Evolutionary conservation across 371 early-diverging fungal genomes (phyloP), one percentile per base, ranked within the genome.

Genomic region (Mortierella sp.): DNA sequence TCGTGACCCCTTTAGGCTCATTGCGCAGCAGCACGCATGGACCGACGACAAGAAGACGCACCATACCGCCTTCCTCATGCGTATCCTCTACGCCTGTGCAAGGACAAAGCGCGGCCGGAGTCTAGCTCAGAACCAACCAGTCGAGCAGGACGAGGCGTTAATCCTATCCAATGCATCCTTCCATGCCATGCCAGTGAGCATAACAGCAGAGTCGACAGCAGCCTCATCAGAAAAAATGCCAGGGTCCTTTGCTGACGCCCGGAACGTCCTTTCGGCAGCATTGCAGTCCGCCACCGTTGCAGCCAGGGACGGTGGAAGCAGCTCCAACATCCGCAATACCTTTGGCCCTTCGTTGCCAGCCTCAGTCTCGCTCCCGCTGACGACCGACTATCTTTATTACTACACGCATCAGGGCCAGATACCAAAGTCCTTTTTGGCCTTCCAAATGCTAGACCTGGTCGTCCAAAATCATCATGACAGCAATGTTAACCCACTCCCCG

Each of bases 361-460:
- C 3, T 14, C 52, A 31, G 19, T 70, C 26, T 57, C 57, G 2
- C 23, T 23, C n/a, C 64, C 60, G 1, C 31, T 60, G 41, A 55
- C 71, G 11, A 54, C 48, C 46, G 71, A 71, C 26, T 71, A 71
- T 28, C 56, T 71, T 14, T 71, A 43, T 28, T 50, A 71, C 23
- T 71, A 63, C 15, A 71, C 64, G 3, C 27, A 54, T 9, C 71
- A 71, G 19, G 43, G 41, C 6, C 55, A 44, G 24, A 71, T 71
- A 50, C 71, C 71, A 7, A 37, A 26, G 6, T 12, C 50, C 19
- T 60, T 50, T 14, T 34, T 30, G 15, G 60, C 71, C 2, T 60
- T 64, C 30, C 42, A 50, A 12, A 7, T 55, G 24, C 19, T 71
- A 15, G 51, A 17, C 28, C 63, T 54, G 6, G 23, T n/a, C 23